These are phyloP conservation scores for Jasminum sambac DNA, from an alignment of 257 asterid species.

Conservation along the genomic window DNA sequence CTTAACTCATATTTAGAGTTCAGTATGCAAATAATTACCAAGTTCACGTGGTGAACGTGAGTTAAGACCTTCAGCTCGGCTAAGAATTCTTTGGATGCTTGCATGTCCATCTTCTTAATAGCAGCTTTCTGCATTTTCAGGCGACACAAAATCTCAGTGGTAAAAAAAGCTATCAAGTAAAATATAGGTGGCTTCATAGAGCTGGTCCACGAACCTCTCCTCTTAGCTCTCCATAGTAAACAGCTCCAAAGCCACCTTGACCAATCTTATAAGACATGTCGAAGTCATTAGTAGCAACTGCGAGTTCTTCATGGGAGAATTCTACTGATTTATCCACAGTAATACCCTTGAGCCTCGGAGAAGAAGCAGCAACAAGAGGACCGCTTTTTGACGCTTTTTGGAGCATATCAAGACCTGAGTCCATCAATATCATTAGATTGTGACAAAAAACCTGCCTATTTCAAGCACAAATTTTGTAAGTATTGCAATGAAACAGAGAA, in stretches of 20 bases:
- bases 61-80: constrained; percentile 82
- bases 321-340: constrained; percentile 83
- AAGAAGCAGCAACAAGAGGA: constrained; percentile 27
- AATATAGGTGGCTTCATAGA: constrained; percentile 4
- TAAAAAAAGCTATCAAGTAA: not conserved
- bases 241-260: constrained; percentile 89
- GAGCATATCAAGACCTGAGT: constrained; percentile 31
- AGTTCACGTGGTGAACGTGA: constrained; percentile 84
- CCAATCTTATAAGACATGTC: constrained; percentile 61
- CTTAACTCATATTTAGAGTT: not conserved
- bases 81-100: constrained; percentile 80
- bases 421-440: constrained; percentile 14
- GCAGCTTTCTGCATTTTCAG: constrained; percentile 66
- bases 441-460: not conserved
- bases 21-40: too few species aligned
- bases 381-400: constrained; percentile 46
- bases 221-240: constrained; percentile 68
- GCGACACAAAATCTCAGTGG: not conserved
- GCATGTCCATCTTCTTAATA: constrained; percentile 86
- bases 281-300: constrained; percentile 61
- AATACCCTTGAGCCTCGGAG: constrained; percentile 55
- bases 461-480: not conserved
- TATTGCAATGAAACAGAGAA: too few species aligned
- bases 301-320: constrained; percentile 69
- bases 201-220: constrained; percentile 64